Evolutionary conservation across 1,284 basidiomycete genomes (phyloP).

Genomic region (Sphagnurus paluster): DNA sequence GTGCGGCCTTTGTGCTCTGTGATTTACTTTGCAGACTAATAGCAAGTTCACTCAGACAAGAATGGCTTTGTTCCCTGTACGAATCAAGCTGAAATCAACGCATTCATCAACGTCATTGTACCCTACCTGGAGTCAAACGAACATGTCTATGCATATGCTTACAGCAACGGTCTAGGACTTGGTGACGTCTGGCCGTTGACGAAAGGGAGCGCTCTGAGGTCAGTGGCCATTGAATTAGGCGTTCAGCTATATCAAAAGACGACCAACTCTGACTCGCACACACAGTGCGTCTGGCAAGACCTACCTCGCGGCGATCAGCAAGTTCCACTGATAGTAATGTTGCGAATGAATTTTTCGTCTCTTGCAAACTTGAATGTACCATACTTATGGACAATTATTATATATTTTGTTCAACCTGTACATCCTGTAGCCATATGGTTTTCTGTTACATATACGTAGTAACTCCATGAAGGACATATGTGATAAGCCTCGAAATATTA

Average conservation of each 20-base stretch:
- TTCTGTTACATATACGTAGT: not conserved
- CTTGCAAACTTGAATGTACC: not conserved
- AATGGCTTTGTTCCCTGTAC: slow-evolving; percentile 40
- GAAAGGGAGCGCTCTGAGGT: slow-evolving; percentile 35
- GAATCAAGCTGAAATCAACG: slow-evolving; percentile 38
- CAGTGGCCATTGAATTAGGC: slow-evolving; percentile 14
- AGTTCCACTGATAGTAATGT: slow-evolving; percentile 32
- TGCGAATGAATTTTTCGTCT: not conserved
- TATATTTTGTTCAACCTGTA: no score
- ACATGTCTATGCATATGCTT: slow-evolving; percentile 41
- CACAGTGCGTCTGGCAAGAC: slow-evolving; percentile 38
- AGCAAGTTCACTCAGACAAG: slow-evolving; percentile 25
- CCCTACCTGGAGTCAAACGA: slow-evolving; percentile 35
- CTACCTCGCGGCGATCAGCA: slow-evolving; percentile 39
- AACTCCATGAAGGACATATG: not conserved
- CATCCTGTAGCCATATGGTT: not conserved
- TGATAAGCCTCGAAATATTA: no score
- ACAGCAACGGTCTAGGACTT: slow-evolving; percentile 42
- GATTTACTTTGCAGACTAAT: not conserved
- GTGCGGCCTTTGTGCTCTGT: slow-evolving; percentile 19
- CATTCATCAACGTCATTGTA: slow-evolving; percentile 37
- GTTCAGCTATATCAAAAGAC: not conserved
- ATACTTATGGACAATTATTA: no score
- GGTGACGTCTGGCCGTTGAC: slow-evolving; percentile 44
- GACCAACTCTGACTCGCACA: not conserved